These are phyloP conservation scores for Trichosanthes truncata DNA, from an alignment of 306 rosid genomes.

Conservation along the genomic window DNA sequence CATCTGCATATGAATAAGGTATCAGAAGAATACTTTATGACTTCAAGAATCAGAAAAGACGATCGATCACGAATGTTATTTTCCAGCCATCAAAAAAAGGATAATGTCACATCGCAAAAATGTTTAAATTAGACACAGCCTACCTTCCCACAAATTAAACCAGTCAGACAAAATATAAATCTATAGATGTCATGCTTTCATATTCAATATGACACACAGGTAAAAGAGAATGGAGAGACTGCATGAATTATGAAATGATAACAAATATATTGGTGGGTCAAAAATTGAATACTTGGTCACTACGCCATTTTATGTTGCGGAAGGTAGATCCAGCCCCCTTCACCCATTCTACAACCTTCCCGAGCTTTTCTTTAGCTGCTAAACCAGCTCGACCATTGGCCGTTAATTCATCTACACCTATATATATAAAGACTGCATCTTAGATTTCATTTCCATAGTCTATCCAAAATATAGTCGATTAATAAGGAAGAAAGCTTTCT, in stretches of 20 bases:
- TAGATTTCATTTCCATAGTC: background rate
- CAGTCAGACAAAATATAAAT: background rate
- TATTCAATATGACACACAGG: background rate
- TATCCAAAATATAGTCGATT: background rate
- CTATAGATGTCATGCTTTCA: background rate
- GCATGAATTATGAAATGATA: background rate
- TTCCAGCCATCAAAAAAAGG: background rate
- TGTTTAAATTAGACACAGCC: background rate
- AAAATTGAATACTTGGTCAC: slow-evolving; percentile 25
- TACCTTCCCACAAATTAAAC: background rate
- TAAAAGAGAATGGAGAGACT: background rate
- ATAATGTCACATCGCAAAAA: background rate
- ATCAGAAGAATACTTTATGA: background rate
- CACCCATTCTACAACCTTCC: slow-evolving; percentile 63
- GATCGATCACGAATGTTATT: background rate
- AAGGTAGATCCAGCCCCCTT: slow-evolving; percentile 31
- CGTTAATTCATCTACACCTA: slow-evolving; percentile 50
- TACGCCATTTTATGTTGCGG: slow-evolving; percentile 21
- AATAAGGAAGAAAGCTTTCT: background rate
- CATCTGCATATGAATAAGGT: background rate
- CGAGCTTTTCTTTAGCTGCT: slow-evolving; percentile 46
- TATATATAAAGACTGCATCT: slow-evolving; percentile 3
- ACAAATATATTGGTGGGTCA: slow-evolving; percentile 13
- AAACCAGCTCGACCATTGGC: slow-evolving; percentile 48
- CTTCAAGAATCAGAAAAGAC: background rate